Evolutionary conservation across 139 green algal species (phyloP).

Genomic region (Pseudopediastrum boryanum): DNA sequence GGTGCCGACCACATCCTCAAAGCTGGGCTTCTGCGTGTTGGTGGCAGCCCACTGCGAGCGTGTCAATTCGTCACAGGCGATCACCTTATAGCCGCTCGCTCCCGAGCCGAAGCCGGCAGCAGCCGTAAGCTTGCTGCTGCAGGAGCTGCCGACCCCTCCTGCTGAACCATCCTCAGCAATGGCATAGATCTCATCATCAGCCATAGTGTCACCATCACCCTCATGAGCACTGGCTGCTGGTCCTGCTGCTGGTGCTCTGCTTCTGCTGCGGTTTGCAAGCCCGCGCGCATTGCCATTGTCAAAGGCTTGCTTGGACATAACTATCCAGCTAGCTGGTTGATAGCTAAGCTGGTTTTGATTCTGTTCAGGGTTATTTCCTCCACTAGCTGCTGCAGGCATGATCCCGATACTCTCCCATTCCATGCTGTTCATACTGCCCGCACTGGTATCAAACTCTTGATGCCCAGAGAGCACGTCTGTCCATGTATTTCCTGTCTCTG

Average conservation of each 20-base stretch:
- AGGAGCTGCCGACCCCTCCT: not conserved
- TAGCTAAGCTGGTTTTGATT: not conserved
- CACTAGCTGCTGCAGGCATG: too few species aligned
- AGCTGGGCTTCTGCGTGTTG: not conserved
- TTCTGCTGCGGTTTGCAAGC: not conserved
- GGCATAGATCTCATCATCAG: constrained; percentile 5
- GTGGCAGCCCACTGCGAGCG: not conserved
- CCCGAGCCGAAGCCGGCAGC: too few species aligned
- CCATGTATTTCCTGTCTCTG: constrained; percentile 6
- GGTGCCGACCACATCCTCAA: not conserved
- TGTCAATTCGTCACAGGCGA: too few species aligned
- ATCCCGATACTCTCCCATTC: too few species aligned
- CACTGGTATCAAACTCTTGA: constrained; percentile 3
- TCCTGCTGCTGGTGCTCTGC: too few species aligned
- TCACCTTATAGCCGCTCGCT: too few species aligned
- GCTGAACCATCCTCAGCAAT: not conserved
- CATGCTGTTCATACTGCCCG: not conserved
- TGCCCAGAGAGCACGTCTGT: not conserved
- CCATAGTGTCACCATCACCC: too few species aligned
- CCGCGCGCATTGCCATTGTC: not conserved
- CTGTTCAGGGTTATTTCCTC: too few species aligned
- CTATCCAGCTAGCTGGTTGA: not conserved
- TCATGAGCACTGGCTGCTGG: too few species aligned
- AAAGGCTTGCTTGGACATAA: constrained; percentile 19
- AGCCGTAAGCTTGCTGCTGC: too few species aligned